These are phyloP conservation scores for Podila clonocystis DNA, from an alignment of 192 early-diverging fungal genomes.

Conservation along the genomic window DNA sequence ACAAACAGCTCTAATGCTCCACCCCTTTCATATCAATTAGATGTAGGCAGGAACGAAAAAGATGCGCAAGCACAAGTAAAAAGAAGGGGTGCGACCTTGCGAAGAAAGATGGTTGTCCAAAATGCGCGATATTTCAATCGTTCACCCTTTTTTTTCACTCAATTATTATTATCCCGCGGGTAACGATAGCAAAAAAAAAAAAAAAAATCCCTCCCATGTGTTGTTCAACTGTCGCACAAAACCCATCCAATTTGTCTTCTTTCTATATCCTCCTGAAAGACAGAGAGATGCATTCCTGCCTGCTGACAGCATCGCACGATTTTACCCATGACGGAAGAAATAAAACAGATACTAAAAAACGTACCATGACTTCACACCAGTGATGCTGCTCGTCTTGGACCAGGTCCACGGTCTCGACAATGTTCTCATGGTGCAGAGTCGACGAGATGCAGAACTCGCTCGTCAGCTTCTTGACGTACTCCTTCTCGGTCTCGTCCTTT, in stretches of 20 bases:
- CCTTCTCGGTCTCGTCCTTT: slow-evolving; percentile 89
- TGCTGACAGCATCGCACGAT: no score
- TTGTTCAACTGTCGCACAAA: not conserved
- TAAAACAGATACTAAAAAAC: slow-evolving; percentile 8
- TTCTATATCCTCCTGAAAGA: no score
- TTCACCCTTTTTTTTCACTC: not conserved
- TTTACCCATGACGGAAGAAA: not conserved
- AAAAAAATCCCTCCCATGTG: not conserved
- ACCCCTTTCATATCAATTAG: not conserved
- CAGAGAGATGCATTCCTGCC: no score
- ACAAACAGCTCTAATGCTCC: not conserved
- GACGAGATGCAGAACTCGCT: slow-evolving; percentile 97
- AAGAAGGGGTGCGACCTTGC: not conserved
- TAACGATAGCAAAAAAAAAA: not conserved
- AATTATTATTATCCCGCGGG: not conserved
- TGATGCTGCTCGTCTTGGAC: slow-evolving; percentile 90
- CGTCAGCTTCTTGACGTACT: slow-evolving; percentile 95
- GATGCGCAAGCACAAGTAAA: not conserved
- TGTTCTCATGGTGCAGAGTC: slow-evolving; percentile 87
- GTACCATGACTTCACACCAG: slow-evolving; percentile 83
- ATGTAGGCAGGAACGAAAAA: not conserved
- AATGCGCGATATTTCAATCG: not conserved
- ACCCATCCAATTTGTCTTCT: no score
- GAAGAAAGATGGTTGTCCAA: no score
- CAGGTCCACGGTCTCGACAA: slow-evolving; percentile 95